These are phyloP conservation scores for Lolium perenne DNA, from an alignment of 176 grass and related monocot genomes.

Conservation along the genomic window DNA sequence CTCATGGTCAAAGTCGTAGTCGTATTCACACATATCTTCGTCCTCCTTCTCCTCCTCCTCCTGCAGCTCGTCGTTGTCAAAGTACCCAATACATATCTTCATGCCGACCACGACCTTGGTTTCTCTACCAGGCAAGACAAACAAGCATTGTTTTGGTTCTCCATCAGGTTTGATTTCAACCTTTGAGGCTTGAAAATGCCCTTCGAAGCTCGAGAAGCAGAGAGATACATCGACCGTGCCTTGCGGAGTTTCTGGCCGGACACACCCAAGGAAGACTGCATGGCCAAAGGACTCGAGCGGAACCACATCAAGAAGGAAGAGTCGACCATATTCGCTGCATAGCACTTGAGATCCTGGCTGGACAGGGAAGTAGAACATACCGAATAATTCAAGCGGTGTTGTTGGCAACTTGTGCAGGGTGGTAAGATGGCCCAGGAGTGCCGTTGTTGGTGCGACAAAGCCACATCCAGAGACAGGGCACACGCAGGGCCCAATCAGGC, in stretches of 20 bases:
- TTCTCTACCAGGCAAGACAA: conserved; percentile 7
- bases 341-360: not conserved
- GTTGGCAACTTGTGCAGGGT: conserved; percentile 1
- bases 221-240: not conserved
- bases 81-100: conserved; percentile 6
- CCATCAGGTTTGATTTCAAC: conserved; percentile 1
- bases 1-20: too few species aligned
- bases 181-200: not conserved
- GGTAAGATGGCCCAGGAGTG: conserved; percentile 3
- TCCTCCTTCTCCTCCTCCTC: too few species aligned
- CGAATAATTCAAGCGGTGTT: not conserved
- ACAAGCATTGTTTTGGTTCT: conserved; percentile 27
- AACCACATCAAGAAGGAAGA: conserved; percentile 20
- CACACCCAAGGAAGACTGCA: not conserved
- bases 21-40: too few species aligned
- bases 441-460: not conserved
- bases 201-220: conserved; percentile 17
- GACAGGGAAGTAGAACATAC: not conserved
- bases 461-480: conserved; percentile 3
- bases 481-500: not conserved
- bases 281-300: not conserved
- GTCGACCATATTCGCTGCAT: too few species aligned
- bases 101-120: not conserved
- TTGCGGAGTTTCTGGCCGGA: not conserved
- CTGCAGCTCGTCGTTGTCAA: not conserved